These are phyloP conservation scores for Scutellaria galericulata DNA, from an alignment of 257 asterid species.

Conservation along the genomic window DNA sequence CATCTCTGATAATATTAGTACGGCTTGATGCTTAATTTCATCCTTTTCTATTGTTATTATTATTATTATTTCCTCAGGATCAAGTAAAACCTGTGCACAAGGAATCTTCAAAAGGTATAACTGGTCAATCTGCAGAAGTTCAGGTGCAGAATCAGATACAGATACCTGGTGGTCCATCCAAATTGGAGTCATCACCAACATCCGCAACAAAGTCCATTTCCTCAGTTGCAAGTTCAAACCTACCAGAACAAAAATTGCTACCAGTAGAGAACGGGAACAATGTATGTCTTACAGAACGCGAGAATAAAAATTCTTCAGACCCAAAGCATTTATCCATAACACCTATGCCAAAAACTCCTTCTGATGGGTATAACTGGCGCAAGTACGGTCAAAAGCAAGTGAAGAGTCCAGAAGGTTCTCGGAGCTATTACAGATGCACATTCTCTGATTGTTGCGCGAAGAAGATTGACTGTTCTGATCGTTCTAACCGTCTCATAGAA, in stretches of 20 bases:
- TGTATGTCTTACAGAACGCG: slow-evolving; percentile 37
- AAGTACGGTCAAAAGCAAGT: slow-evolving; percentile 98
- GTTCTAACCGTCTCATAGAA: slow-evolving; percentile 58
- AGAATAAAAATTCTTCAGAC: slow-evolving; percentile 43
- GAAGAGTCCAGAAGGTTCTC: slow-evolving; percentile 92
- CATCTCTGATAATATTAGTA: slow-evolving; percentile 16
- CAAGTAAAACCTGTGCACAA: slow-evolving; percentile 37
- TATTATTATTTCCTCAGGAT: slow-evolving; percentile 48
- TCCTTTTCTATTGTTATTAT: slow-evolving; percentile 5
- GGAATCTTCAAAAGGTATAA: slow-evolving; percentile 35
- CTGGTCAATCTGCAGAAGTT: slow-evolving; percentile 41
- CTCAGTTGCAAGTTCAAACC: slow-evolving; percentile 49
- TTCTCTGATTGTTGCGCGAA: slow-evolving; percentile 76
- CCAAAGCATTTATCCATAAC: slow-evolving; percentile 44
- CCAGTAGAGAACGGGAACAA: slow-evolving; percentile 44
- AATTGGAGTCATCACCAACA: slow-evolving; percentile 51
- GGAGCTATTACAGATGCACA: slow-evolving; percentile 95
- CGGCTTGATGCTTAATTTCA: slow-evolving; percentile 17
- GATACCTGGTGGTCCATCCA: slow-evolving; percentile 41
- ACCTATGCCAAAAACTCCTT: slow-evolving; percentile 53
- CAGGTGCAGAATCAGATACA: slow-evolving; percentile 35
- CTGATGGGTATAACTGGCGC: slow-evolving; percentile 96
- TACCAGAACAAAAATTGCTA: slow-evolving; percentile 39
- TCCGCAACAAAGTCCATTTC: slow-evolving; percentile 54
- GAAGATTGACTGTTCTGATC: slow-evolving; percentile 85